phyloP scores from a whole-genome alignment of 2,329 filamentous ascomycete genomes.

The Magnaporthiopsis incrustans region DNA sequence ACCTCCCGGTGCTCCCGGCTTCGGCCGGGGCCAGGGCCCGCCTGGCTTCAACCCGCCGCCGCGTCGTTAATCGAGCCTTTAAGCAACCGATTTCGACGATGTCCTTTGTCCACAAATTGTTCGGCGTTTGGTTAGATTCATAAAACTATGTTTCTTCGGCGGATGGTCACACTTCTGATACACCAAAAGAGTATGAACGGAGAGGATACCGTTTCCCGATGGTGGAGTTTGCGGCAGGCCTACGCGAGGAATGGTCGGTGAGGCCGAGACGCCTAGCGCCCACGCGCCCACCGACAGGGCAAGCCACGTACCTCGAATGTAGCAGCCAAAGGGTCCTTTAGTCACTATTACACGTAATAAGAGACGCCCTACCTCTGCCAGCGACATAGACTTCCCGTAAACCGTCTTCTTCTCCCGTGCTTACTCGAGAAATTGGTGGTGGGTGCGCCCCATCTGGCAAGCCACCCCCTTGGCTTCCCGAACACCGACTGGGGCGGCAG shows the following conservation, averaged over 20 bases:
- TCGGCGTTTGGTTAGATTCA: conserved; percentile 6
- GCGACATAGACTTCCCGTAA: not conserved
- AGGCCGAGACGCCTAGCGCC: not conserved
- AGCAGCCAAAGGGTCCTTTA: not conserved
- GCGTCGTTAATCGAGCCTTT: conserved; percentile 36
- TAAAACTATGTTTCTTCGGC: not conserved
- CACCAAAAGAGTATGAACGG: not conserved
- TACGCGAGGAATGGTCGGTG: not conserved
- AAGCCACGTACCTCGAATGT: not conserved
- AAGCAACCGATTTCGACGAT: conserved; percentile 6
- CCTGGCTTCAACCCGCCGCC: conserved; percentile 70
- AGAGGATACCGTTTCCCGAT: not conserved
- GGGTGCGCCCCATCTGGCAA: not conserved
- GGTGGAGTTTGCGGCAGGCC: not conserved
- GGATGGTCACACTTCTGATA: not conserved
- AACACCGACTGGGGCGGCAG: not conserved
- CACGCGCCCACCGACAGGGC: not conserved
- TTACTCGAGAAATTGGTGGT: not conserved
- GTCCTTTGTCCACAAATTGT: not conserved
- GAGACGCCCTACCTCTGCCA: not conserved
- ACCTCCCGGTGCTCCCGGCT: conserved; percentile 43
- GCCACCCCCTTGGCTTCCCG: not conserved
- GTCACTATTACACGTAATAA: not conserved
- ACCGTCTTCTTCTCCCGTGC: no score
- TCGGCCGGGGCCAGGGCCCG: conserved; percentile 46